phyloP scores from a whole-genome alignment of 129 eudicot genomes.

The Cynara cardunculus region DNA sequence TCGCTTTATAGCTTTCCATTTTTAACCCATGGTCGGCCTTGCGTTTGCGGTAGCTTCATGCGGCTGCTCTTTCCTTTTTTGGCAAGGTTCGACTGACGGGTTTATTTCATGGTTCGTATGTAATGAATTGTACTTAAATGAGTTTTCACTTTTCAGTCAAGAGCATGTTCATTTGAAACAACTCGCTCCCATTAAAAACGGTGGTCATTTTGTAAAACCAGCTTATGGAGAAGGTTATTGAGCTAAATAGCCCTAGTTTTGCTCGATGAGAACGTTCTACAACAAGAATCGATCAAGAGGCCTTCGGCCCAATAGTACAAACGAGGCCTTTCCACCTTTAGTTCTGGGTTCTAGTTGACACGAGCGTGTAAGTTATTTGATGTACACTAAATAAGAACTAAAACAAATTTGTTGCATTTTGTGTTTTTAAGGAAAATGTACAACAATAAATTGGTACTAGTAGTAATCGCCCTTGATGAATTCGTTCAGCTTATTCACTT shows the following conservation, averaged over 20 bases:
- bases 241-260: neutral
- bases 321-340: too few relatives aligned
- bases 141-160: neutral
- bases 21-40: constrained; percentile 3
- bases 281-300: neutral
- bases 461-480: constrained; percentile 79
- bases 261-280: too few relatives aligned
- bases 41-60: neutral
- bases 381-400: neutral
- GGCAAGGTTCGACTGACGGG: constrained; percentile 3
- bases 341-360: too few relatives aligned
- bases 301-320: neutral
- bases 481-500: constrained; percentile 62
- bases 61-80: neutral
- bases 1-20: neutral
- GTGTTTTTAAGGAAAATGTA: neutral
- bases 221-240: neutral
- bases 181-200: too few relatives aligned
- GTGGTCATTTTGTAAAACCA: neutral
- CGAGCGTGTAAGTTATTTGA: neutral
- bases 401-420: neutral
- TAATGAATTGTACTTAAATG: neutral
- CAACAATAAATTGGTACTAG: constrained; percentile 25
- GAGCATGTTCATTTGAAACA: too few relatives aligned
- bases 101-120: neutral